Percentiles rank a stretch among this genome's conserved stretches.
These are phyloP conservation scores for Brassica incana DNA, from an alignment of 345 rosid species.

Conservation along the genomic window DNA sequence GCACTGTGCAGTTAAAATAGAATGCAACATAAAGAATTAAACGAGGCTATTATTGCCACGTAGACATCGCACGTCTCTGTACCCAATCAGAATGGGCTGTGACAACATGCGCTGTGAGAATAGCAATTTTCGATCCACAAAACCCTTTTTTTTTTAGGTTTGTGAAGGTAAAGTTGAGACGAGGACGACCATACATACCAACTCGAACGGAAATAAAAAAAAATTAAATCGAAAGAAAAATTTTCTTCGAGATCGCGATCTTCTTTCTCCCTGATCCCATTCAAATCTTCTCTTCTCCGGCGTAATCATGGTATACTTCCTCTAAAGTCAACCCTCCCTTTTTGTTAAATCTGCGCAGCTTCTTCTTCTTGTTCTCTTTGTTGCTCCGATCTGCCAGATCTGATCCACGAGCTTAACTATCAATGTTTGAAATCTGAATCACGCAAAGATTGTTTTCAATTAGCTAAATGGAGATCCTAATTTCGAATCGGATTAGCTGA, in stretches of 20 bases:
- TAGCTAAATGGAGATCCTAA: not conserved
- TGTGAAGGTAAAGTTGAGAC: not conserved
- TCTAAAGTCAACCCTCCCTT: not conserved
- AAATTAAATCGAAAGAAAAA: not conserved
- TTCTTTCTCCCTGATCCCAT: not conserved
- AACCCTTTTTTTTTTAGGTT: not conserved
- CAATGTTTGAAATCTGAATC: not conserved
- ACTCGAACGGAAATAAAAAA: not conserved
- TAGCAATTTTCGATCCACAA: slow-evolving; percentile 8
- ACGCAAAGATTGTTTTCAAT: not conserved
- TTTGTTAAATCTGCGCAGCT: not conserved
- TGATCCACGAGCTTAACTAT: not conserved
- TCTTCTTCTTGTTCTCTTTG: not conserved
- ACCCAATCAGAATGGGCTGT: slow-evolving; percentile 23
- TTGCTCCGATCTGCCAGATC: not conserved
- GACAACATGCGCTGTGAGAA: not conserved
- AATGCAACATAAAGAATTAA: not conserved
- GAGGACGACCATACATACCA: not conserved
- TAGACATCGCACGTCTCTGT: not conserved
- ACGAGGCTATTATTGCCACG: not conserved
- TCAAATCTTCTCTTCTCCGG: not conserved
- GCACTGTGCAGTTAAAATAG: not conserved
- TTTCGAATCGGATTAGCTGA: not conserved
- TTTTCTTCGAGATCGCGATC: not conserved
- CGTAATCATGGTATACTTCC: not conserved